These are phyloP conservation scores for Pyrenochaeta sp. DNA, from an alignment of 2,329 filamentous ascomycete genomes.

Conservation along the genomic window DNA sequence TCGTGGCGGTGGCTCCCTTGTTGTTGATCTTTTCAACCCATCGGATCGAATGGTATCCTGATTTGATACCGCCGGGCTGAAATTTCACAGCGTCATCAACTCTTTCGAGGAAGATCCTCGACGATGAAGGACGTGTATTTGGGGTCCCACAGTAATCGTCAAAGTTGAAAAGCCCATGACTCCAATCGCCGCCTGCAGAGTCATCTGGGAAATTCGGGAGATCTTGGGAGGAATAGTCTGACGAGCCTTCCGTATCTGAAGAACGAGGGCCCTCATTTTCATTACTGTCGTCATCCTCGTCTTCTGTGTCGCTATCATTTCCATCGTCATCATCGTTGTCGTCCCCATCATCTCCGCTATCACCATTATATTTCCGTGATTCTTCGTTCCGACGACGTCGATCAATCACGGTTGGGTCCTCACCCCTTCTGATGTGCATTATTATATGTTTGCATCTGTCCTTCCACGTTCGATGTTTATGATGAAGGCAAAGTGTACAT, in stretches of 20 bases:
- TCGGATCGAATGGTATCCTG: background rate
- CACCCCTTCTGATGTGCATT: background rate
- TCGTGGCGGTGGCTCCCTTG: conserved; percentile 34
- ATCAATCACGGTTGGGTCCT: conserved; percentile 4
- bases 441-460: conserved; percentile 9
- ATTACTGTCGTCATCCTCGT: background rate
- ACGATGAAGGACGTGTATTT: too few species aligned
- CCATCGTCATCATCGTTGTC: background rate
- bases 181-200: too few species aligned
- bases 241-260: too few species aligned
- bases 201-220: too few species aligned
- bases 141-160: too few species aligned
- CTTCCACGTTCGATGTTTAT: conserved; percentile 9
- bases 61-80: background rate
- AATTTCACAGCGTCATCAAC: background rate
- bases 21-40: conserved; percentile 21
- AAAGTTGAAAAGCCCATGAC: too few species aligned
- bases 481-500: conserved; percentile 11
- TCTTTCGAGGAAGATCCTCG: background rate
- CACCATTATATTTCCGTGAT: too few species aligned
- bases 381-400: too few species aligned
- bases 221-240: too few species aligned
- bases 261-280: background rate
- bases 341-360: too few species aligned
- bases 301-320: background rate